These are phyloP conservation scores for Neurospora africana DNA, from an alignment of 495 filamentous ascomycete species.

Conservation along the genomic window DNA sequence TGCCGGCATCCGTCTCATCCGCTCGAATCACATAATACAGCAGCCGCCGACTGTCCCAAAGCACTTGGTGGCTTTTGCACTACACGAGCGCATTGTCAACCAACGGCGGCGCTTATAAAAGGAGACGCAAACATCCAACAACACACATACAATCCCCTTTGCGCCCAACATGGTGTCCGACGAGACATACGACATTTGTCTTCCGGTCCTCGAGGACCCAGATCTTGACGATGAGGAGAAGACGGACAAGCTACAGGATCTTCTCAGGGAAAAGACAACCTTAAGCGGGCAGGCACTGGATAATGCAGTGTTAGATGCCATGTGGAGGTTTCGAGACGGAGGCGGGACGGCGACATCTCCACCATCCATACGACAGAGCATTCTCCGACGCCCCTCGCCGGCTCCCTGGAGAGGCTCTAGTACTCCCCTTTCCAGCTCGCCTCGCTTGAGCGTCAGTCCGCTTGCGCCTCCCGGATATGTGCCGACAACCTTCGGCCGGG, in stretches of 20 bases:
- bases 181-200: slow-evolving; percentile 79
- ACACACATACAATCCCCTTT: neutral
- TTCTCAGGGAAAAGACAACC: slow-evolving; percentile 67
- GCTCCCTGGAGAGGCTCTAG: slow-evolving; percentile 80
- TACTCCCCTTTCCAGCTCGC: slow-evolving; percentile 69
- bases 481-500: slow-evolving; percentile 60
- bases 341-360: slow-evolving; percentile 66
- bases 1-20: neutral
- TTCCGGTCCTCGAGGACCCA: slow-evolving; percentile 76
- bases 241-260: slow-evolving; percentile 81
- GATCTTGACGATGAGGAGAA: slow-evolving; percentile 88
- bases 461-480: slow-evolving; percentile 74
- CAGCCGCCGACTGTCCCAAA: neutral
- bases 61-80: neutral
- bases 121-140: neutral
- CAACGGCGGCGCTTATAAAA: neutral
- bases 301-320: slow-evolving; percentile 78
- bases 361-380: slow-evolving; percentile 69
- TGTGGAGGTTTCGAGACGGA: slow-evolving; percentile 84
- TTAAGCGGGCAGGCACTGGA: slow-evolving; percentile 72
- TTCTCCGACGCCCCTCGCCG: slow-evolving; percentile 82
- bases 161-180: slow-evolving; percentile 72
- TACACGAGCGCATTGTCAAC: slow-evolving; percentile 5
- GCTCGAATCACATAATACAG: neutral
- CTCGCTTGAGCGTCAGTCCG: slow-evolving; percentile 67